Evolutionary conservation across 495 filamentous ascomycete species (phyloP), one percentile per base, ranked within the genome.

Genomic region (Trichoderma virens): DNA sequence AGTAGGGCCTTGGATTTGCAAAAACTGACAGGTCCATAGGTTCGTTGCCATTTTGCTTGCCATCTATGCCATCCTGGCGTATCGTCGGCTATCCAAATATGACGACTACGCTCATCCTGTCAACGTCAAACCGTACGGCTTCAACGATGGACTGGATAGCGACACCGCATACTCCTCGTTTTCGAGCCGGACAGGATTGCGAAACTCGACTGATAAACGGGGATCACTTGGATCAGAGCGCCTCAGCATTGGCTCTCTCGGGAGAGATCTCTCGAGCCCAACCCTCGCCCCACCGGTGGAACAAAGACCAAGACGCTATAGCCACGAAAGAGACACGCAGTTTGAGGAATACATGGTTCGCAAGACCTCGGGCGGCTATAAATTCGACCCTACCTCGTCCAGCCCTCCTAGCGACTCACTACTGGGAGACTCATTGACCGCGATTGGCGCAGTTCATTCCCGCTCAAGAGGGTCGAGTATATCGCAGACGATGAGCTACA

Each of bases 91-190:
- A 14, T 66, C 77, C 13, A 70, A 69, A 32, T 80, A 77, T 61
- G 79, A 80, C 38, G 75, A 76, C 35, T 80, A 80, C 65, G 69
- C 75, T 63, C 66, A 76, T 11, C 72, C 73, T n/a, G 64, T 66
- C 23, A 73, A 75, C 68, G 62, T 71, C 34, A 73, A 74, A 51
- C 60, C 63, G n/a, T 76, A 71, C 41, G 70, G 71, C 18, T 75
- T 68, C 62, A 60, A 60, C 35, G 67, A 65, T 63, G 62, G 66
- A 23, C 61, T 62, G 35, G 38, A 45, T 5, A 35, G 16, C 35
- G 61, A 62, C n/a, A 45, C 34, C n/a, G 28, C 61, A 8, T 62
- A 62, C 38, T 71, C 43, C 11, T 62, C 61, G 1, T 62, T 45
- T 11, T 71, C 64, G 67, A 72, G 51, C 63, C 67, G 16, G 14